Conservation (phyloP, 768 basidiomycete genomes). For the Punctularia strigosozonata region DNA sequence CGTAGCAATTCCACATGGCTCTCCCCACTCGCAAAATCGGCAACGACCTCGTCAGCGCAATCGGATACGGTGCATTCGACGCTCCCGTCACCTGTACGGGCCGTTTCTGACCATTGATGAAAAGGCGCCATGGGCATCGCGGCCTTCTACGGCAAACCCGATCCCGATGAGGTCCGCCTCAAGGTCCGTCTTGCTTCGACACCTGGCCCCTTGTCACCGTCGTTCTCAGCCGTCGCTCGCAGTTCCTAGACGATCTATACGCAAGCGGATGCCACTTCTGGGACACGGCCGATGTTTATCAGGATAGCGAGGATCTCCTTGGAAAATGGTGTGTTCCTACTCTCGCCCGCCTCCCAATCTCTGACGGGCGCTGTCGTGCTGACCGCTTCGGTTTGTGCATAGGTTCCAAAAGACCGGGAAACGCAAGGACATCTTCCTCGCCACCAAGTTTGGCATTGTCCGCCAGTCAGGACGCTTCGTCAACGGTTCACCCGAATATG, state of each 20-base stretch:
- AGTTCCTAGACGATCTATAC: not conserved
- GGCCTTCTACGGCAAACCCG: conserved; percentile 6
- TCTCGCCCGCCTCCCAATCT: not conserved
- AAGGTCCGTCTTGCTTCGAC: not conserved
- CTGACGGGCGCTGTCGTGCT: not conserved
- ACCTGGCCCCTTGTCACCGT: no score
- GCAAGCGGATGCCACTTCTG: conserved; percentile 1
- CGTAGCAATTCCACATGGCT: no score
- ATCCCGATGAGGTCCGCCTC: conserved; percentile 1
- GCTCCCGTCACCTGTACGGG: no score
- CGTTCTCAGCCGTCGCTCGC: no score
- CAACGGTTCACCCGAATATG: not conserved
- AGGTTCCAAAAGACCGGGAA: conserved; percentile 3
- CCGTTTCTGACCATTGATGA: no score
- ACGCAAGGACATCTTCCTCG: conserved; percentile 10
- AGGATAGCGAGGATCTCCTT: conserved; percentile 1
- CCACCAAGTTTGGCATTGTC: conserved; percentile 14
- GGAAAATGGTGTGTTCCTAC: conserved; percentile 1
- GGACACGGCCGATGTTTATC: conserved; percentile 3
- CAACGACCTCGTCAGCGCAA: not conserved
- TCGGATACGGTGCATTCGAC: conserved; percentile 1
- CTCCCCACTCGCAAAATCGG: not conserved
- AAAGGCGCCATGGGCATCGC: conserved; percentile 10
- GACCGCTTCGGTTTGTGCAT: not conserved
- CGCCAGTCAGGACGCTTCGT: not conserved